Base-by-base conservation (phyloP, 1,284 basidiomycete genomes). In the Inonotus obliquus region DNA sequence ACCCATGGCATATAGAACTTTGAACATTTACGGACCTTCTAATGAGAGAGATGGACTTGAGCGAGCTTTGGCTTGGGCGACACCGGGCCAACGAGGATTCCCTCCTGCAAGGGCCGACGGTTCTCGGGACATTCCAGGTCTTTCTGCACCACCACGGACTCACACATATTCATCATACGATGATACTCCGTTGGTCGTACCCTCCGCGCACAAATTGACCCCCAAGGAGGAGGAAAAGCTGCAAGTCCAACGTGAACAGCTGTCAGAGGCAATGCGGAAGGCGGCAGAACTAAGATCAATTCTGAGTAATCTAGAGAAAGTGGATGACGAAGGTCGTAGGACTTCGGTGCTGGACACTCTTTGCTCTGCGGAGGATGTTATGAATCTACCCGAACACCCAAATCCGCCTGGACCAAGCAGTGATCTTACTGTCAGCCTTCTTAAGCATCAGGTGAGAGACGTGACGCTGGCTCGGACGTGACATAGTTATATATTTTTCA, bases 271-370 rank as follows among this genome's bases (percentile, higher is more conserved):
- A 10, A 64, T 72, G 21, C 76, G 70, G 53, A 82, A 82, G 67
- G 89, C 90, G 0, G 74, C 77, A 2, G 88, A 91, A 68, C 81
- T 94, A 27, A 79, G 73, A 48, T 75, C 83, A 59, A 85, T 91
- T 73, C 72, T 94, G 19, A 80, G 77, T 55, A 82, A 74, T 17
- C 75, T 94, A 9, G 89, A 90, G 70, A 90, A 86, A 70, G 87
- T 93, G 2, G 82, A 89, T 66, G 87, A 91, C 65, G 89, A 92
- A 68, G 79, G 78, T n/a, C 79, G 89, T 37, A 81, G 89, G n/a
- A 75, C 76, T 59, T 86, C 85, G 3, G 71, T 92, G 37, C 75
- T 92, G 1, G 89, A 92, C 69, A 80, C 78, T 1, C 70, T 92
- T 19, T 87, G 85, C 67, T 78, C 82, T n/a, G 79, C 77, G 0